Conservation (phyloP, 768 basidiomycete genomes). For the Panaeolus cyanescens region DNA sequence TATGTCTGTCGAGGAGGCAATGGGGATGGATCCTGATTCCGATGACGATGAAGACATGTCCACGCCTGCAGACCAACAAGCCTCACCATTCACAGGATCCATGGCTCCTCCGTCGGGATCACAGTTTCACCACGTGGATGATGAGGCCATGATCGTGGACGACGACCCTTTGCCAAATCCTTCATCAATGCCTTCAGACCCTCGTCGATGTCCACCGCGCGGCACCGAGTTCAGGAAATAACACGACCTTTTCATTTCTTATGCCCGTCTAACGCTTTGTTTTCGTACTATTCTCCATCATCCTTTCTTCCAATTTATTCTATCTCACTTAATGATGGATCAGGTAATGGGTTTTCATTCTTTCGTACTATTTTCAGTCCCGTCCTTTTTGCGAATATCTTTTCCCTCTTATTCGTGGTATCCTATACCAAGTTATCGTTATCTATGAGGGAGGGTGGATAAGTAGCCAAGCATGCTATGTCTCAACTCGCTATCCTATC, state of each 20-base stretch:
- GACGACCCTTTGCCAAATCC: conserved; percentile 5
- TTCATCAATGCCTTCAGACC: conserved; percentile 11
- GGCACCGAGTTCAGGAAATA: not conserved
- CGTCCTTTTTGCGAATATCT: not conserved
- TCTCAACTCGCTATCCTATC: not conserved
- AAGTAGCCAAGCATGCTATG: not conserved
- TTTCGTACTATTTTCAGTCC: not conserved
- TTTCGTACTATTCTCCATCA: not conserved
- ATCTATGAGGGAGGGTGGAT: not conserved
- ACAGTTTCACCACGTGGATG: not conserved
- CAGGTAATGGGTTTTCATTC: not conserved
- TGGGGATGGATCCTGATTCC: conserved; percentile 33
- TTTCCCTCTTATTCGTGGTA: not conserved
- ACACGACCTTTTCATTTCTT: not conserved
- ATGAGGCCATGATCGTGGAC: conserved; percentile 11
- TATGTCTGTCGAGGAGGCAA: conserved; percentile 35
- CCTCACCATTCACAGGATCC: conserved; percentile 2
- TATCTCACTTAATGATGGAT: conserved; percentile 1
- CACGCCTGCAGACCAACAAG: conserved; percentile 14
- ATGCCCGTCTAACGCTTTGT: not conserved
- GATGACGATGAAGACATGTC: conserved; percentile 31
- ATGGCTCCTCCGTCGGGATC: conserved; percentile 11
- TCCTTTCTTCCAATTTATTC: not conserved
- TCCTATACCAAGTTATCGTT: not conserved
- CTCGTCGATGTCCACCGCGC: conserved; percentile 16